A percentile compares a stretch with the other conserved stretches of the same genome.
Evolutionary conservation across 176 grass and related monocot genomes (phyloP).

Genomic region (Thalia dealbata): DNA sequence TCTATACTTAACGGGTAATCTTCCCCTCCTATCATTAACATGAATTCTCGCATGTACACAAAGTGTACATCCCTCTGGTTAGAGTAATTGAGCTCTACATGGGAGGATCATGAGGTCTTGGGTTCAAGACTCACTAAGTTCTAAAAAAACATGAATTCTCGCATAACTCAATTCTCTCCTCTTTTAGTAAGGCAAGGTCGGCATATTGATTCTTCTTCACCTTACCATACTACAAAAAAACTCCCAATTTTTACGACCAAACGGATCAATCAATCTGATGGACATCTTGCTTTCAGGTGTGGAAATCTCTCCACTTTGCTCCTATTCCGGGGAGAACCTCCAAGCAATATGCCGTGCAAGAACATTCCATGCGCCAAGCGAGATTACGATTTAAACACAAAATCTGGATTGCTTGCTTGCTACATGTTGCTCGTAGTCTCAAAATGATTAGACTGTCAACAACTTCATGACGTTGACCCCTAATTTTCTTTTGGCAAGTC

Average conservation of each 20-base stretch:
- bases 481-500: not conserved
- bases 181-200: not conserved
- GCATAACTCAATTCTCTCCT: not conserved
- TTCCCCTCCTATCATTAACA: not conserved
- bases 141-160: not conserved
- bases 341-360: slow-evolving; percentile 62
- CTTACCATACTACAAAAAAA: not conserved
- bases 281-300: slow-evolving; percentile 33
- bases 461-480: not conserved
- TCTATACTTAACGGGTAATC: slow-evolving; percentile 70
- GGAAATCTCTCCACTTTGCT: slow-evolving; percentile 78
- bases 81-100: no score
- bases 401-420: not conserved
- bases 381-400: slow-evolving; percentile 26
- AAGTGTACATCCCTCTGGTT: no score
- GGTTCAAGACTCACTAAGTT: no score
- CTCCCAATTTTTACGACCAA: not conserved
- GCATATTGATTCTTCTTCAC: not conserved
- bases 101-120: no score
- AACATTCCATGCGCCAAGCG: slow-evolving; percentile 81
- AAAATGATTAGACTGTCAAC: not conserved
- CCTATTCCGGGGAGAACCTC: slow-evolving; percentile 66
- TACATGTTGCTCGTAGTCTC: not conserved
- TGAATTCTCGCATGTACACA: not conserved
- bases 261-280: not conserved